Evolutionary conservation across 106 monocot genomes (phyloP).

Genomic region (Dioscorea zingiberensis): DNA sequence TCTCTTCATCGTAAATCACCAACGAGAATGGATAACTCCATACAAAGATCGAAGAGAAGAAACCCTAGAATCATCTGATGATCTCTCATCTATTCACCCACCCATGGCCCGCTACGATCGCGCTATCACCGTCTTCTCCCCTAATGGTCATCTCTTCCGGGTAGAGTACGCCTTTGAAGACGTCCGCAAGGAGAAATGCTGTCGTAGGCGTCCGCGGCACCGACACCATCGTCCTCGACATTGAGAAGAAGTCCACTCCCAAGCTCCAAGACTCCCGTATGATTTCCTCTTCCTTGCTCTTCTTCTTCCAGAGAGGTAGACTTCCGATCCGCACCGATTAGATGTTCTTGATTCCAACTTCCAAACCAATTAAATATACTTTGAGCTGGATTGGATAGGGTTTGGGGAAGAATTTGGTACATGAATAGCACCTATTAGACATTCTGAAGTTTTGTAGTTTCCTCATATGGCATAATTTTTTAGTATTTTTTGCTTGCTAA

Average conservation of each 20-base stretch:
- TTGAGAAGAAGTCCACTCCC: conserved; percentile 93
- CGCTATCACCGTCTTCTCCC: conserved; percentile 97
- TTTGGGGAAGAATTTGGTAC: too few species aligned
- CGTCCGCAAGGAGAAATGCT: conserved; percentile 95
- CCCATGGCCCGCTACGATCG: conserved; percentile 95
- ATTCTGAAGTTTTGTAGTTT: too few species aligned
- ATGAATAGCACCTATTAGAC: too few species aligned
- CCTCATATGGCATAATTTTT: too few species aligned
- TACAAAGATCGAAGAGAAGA: too few species aligned
- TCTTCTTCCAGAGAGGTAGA: neutral
- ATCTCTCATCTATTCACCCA: too few species aligned
- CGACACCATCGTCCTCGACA: conserved; percentile 95
- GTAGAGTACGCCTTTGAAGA: conserved; percentile 98
- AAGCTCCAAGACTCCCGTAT: conserved; percentile 92
- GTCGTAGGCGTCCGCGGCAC: conserved; percentile 94
- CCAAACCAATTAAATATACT: too few species aligned
- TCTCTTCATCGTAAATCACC: too few species aligned
- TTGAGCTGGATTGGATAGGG: too few species aligned
- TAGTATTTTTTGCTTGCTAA: too few species aligned
- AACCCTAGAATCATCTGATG: too few species aligned
- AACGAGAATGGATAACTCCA: too few species aligned
- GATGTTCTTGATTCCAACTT: neutral
- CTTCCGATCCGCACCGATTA: neutral
- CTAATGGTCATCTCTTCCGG: conserved; percentile 95
- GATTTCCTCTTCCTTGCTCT: neutral